These are phyloP conservation scores for Francoa sonchifolia DNA, from an alignment of 441 rosid species.

Conservation along the genomic window DNA sequence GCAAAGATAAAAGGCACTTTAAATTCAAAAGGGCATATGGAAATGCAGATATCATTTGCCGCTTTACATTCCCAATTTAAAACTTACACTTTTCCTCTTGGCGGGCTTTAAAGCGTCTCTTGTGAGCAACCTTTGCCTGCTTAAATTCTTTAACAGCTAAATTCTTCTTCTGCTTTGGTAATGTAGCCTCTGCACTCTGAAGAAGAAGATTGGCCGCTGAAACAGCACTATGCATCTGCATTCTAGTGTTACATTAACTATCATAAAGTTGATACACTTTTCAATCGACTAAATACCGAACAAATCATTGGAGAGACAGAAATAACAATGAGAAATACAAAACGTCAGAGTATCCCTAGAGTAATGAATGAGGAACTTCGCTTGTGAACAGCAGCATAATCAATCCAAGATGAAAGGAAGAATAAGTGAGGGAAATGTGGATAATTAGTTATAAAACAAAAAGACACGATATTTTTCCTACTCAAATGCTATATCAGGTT, in stretches of 20 bases:
- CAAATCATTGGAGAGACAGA: constrained; percentile 2
- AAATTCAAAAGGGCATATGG: background rate
- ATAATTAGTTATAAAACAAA: no score
- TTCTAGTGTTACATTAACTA: constrained; percentile 23
- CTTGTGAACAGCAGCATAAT: no score
- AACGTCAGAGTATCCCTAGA: no score
- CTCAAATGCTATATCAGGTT: no score
- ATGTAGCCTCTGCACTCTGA: constrained; percentile 54
- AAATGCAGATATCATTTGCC: background rate
- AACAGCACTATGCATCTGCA: constrained; percentile 51
- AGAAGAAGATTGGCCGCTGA: constrained; percentile 55
- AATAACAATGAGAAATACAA: background rate
- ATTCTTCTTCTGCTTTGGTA: constrained; percentile 82
- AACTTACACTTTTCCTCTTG: constrained; percentile 27
- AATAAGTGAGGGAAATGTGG: no score
- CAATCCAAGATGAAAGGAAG: no score
- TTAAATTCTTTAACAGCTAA: constrained; percentile 53
- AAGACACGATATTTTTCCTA: no score
- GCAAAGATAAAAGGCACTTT: background rate
- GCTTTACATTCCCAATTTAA: background rate
- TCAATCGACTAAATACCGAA: background rate
- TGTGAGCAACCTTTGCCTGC: constrained; percentile 61
- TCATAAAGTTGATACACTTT: background rate
- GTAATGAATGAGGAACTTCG: no score
- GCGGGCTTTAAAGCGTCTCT: constrained; percentile 36